phyloP scores from a whole-genome alignment of 768 basidiomycete genomes.

The Amanita pallidorosea region DNA sequence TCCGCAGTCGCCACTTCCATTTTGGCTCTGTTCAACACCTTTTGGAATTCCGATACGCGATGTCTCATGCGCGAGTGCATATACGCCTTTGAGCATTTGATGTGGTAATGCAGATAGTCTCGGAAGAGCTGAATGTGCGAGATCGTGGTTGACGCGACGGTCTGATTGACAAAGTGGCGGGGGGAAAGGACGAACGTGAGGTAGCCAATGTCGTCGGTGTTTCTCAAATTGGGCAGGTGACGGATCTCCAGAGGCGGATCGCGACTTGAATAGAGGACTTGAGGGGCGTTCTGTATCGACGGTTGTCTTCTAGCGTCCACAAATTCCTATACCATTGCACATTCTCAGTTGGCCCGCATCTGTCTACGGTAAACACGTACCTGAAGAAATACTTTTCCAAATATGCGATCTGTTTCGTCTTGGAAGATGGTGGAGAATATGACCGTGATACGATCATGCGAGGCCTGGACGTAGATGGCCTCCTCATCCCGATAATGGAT shows the following conservation, averaged over 20 bases:
- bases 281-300: slow-evolving; percentile 91
- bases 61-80: slow-evolving; percentile 97
- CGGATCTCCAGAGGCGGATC: slow-evolving; percentile 97
- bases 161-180: slow-evolving; percentile 76
- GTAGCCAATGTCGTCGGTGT: slow-evolving; percentile 86
- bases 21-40: slow-evolving; percentile 93
- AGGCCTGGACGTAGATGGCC: slow-evolving; percentile 91
- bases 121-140: slow-evolving; percentile 96
- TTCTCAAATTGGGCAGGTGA: slow-evolving; percentile 69
- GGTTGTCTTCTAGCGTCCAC: slow-evolving; percentile 95
- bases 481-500: slow-evolving; percentile 96
- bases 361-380: slow-evolving; percentile 23
- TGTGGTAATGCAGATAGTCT: slow-evolving; percentile 98
- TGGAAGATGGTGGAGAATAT: slow-evolving; percentile 96
- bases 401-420: slow-evolving; percentile 95
- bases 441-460: slow-evolving; percentile 91
- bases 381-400: slow-evolving; percentile 97
- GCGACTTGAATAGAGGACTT: slow-evolving; percentile 89
- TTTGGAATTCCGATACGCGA: slow-evolving; percentile 91
- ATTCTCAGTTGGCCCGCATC: background rate
- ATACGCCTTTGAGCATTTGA: slow-evolving; percentile 98
- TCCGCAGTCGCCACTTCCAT: slow-evolving; percentile 76
- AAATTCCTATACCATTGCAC: slow-evolving; percentile 60
- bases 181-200: slow-evolving; percentile 98
- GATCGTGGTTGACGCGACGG: slow-evolving; percentile 66